Evolutionary conservation across 192 early-diverging fungal species (phyloP), one percentile per base, ranked within the genome.

Genomic region (Podila clonocystis): DNA sequence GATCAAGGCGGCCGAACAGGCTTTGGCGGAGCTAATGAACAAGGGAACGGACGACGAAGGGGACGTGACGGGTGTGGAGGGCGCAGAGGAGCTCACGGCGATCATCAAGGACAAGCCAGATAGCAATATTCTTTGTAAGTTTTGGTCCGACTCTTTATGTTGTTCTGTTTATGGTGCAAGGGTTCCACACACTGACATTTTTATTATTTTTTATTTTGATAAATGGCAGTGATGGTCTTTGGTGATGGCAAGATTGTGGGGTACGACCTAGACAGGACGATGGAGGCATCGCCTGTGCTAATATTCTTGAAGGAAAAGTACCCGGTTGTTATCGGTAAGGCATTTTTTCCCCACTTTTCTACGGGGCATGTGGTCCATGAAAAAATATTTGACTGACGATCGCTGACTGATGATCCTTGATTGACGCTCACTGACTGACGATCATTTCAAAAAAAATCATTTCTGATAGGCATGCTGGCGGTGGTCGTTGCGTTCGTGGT

Each of bases 401-500:
- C 15, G 3, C n/a, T 17, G 13, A 15, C 41, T 0, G 8, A 45
- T 12, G 41, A 17, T 45, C 15, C 13, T 3, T 8, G 41, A 45
- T 8, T 13, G 15, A 45, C 15, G 41, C 0, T 45, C 1, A 9
- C 2, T 8, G 41, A 45, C 41, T 45, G 15, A 45, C 15, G 4
- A 17, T 45, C 15, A 45, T 64, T 26, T 6, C 57, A 1, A 38
- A 58, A 59, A 29, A 26, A 6, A 9, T 36, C 11, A 45, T 45
- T 45, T 15, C 15, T 45, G 41, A 45, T 58, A 78, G 75, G 75
- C 6, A 78, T 78, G 75, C 17, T 78, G 29, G 68, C 60, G 11
- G 75, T 78, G 11, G 75, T 78, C 17, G 41, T 66, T 11, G 69
- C 68, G 28, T 78, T 78, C 49, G 75, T 78, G 1, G 63, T 71